A percentile compares a stretch with the other conserved stretches of the same genome.
Conservation (phyloP, 331 rosid species). For the Quercus lobata region DNA sequence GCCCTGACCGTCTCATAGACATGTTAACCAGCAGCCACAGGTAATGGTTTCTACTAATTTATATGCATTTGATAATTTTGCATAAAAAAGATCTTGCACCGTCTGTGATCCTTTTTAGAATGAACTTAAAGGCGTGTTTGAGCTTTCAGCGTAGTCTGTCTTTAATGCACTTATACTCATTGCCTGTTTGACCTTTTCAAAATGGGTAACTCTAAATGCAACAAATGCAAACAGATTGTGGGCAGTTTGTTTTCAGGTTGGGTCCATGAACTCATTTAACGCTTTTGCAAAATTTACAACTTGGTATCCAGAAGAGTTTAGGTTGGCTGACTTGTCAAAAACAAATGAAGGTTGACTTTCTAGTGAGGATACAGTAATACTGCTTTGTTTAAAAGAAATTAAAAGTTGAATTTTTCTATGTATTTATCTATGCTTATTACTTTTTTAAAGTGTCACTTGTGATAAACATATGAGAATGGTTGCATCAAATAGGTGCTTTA, state of each 20-base stretch:
- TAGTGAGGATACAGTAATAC: background rate
- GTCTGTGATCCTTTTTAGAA: background rate
- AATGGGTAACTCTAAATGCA: no score
- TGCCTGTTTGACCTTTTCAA: background rate
- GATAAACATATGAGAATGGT: background rate
- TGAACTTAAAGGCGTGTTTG: background rate
- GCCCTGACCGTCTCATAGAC: slow-evolving; percentile 97
- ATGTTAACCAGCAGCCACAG: slow-evolving; percentile 98
- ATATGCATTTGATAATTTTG: background rate
- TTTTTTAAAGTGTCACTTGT: background rate
- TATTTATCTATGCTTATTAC: background rate
- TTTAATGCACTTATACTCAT: background rate
- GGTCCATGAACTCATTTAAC: background rate
- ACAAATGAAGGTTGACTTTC: background rate
- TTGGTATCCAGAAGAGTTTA: background rate
- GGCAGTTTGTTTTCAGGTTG: background rate
- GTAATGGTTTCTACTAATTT: slow-evolving; percentile 29
- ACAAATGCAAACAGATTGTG: background rate
- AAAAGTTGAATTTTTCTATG: background rate
- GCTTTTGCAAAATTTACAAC: background rate
- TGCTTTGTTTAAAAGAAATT: background rate
- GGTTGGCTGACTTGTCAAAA: background rate
- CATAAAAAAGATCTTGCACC: background rate
- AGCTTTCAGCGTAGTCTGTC: background rate
- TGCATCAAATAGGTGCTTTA: background rate